These are phyloP conservation scores for Phyllosticta citribraziliensis DNA, from an alignment of 2,329 filamentous ascomycete species.

Conservation along the genomic window DNA sequence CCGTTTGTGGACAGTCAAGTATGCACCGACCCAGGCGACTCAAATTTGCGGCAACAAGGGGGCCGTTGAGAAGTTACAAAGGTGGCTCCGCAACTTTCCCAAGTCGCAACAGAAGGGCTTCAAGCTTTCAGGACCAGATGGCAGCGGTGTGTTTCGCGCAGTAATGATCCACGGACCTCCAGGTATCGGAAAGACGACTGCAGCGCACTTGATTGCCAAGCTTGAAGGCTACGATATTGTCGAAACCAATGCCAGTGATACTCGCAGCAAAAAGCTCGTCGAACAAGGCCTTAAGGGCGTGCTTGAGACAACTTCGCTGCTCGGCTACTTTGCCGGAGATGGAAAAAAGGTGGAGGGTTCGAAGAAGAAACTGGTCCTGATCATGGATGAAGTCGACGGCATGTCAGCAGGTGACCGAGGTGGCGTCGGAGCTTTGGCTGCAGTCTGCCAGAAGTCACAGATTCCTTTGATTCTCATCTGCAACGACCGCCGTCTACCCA, in stretches of 20 bases:
- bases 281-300: conserved; percentile 82
- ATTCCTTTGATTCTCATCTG: conserved; percentile 95
- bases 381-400: conserved; percentile 98
- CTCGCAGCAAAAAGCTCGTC: conserved; percentile 89
- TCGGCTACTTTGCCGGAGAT: conserved; percentile 81
- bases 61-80: conserved; percentile 79
- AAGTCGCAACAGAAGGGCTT: conserved; percentile 73
- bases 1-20: conserved; percentile 81
- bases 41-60: conserved; percentile 95
- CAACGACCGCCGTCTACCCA: conserved; percentile 84
- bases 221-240: conserved; percentile 88
- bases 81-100: conserved; percentile 76
- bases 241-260: conserved; percentile 93
- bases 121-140: conserved; percentile 72
- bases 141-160: conserved; percentile 72
- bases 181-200: conserved; percentile 95
- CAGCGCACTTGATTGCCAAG: conserved; percentile 87
- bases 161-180: conserved; percentile 92
- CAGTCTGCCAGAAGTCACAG: conserved; percentile 89
- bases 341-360: conserved; percentile 66
- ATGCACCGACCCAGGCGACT: conserved; percentile 72
- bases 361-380: conserved; percentile 89
- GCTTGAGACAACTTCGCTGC: conserved; percentile 83
- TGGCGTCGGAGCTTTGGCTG: conserved; percentile 86
- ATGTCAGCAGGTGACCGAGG: conserved; percentile 97